These are phyloP conservation scores for Musa acuminata DNA, from an alignment of 176 grass and related monocot species.

Conservation along the genomic window DNA sequence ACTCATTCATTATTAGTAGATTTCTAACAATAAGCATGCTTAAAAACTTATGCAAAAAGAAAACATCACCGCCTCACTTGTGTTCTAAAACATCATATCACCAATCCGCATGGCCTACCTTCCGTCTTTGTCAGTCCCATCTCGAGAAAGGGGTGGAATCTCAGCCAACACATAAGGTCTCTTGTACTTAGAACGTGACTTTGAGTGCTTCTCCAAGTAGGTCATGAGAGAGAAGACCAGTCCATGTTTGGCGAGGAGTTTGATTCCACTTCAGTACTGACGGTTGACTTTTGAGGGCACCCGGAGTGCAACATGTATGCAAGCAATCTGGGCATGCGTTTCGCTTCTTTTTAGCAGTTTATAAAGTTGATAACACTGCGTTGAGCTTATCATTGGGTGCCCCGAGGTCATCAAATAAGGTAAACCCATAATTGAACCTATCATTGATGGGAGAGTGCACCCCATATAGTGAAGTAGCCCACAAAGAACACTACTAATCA, in stretches of 20 bases:
- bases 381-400: too few relatives aligned
- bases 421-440: too few relatives aligned
- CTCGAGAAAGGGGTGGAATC: constrained; percentile 33
- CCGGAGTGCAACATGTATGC: neutral
- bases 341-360: too few relatives aligned
- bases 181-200: neutral
- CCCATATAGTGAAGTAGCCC: too few relatives aligned
- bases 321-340: neutral
- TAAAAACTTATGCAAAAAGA: too few relatives aligned
- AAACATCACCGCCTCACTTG: too few relatives aligned
- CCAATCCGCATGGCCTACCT: neutral
- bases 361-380: too few relatives aligned
- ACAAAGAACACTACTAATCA: too few relatives aligned
- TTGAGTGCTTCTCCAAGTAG: neutral
- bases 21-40: too few relatives aligned
- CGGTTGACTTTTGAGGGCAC: neutral
- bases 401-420: too few relatives aligned
- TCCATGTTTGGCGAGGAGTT: neutral
- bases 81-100: neutral
- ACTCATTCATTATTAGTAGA: too few relatives aligned
- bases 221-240: neutral
- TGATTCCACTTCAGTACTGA: neutral
- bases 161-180: neutral
- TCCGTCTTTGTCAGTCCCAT: constrained; percentile 25
- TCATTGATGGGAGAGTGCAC: too few relatives aligned